Percentiles rank a stretch among this genome's conserved stretches.
Evolutionary conservation across 352 stramenopile species (phyloP).

Genomic region (Plasmopara muralis): DNA sequence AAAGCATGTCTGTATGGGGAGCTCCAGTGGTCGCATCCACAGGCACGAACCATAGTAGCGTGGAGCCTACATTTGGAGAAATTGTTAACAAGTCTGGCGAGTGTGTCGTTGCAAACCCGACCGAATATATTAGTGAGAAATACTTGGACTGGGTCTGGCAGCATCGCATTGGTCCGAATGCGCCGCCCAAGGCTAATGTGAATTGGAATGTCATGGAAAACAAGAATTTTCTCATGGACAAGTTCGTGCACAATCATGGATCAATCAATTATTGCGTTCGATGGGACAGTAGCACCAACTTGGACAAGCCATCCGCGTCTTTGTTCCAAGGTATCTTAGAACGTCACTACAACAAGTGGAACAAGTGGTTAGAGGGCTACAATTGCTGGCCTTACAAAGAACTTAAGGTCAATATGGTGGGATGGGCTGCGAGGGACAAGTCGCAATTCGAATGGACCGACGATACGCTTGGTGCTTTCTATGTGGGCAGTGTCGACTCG

Average conservation of each 20-base stretch:
- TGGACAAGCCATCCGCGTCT: conserved; percentile 6
- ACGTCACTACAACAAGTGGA: conserved; percentile 22
- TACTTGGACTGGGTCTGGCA: conserved; percentile 20
- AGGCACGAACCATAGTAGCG: conserved; percentile 6
- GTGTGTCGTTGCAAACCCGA: conserved; percentile 7
- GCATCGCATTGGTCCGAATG: conserved; percentile 13
- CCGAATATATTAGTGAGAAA: conserved; percentile 13
- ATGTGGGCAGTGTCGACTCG: conserved; percentile 3
- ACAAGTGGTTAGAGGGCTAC: conserved; percentile 20
- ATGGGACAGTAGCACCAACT: conserved; percentile 5
- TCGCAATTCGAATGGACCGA: conserved; percentile 17
- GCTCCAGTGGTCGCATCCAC: conserved; percentile 14
- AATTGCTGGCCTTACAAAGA: conserved; percentile 20
- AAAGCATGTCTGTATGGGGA: conserved; percentile 8
- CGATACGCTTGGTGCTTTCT: conserved; percentile 12
- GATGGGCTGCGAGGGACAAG: conserved; percentile 16
- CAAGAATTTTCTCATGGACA: conserved; percentile 20
- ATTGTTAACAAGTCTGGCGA: conserved; percentile 11
- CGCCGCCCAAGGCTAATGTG: neutral
- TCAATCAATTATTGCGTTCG: conserved; percentile 24
- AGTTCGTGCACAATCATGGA: conserved; percentile 18
- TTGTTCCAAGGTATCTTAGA: conserved; percentile 8
- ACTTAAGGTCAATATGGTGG: conserved; percentile 20
- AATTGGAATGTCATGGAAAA: conserved; percentile 22
- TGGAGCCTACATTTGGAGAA: conserved; percentile 13